A percentile compares a stretch with the other conserved stretches of the same genome.
Conservation (phyloP, 1,284 basidiomycete genomes). For the Caloboletus inedulis region DNA sequence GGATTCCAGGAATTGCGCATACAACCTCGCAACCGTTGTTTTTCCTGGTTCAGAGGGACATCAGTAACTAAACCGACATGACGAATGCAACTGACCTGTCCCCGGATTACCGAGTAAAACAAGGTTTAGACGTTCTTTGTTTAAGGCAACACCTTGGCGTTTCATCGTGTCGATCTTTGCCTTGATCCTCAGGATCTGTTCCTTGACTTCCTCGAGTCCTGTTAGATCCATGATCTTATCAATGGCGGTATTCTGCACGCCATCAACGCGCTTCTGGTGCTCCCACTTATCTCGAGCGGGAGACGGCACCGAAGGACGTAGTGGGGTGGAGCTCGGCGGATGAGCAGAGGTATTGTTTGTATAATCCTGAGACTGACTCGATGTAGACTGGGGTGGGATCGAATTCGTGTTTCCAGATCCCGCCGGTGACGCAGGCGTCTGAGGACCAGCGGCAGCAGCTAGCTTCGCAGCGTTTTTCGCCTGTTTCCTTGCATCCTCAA, state of each 20-base stretch:
- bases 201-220: constrained; percentile 54
- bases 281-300: constrained; percentile 44
- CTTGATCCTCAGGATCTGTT: constrained; percentile 47
- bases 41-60: constrained; percentile 44
- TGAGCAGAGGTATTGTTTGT: not conserved
- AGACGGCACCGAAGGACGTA: constrained; percentile 26
- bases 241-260: constrained; percentile 42
- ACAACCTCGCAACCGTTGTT: constrained; percentile 65
- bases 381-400: constrained; percentile 5
- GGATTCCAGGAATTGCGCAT: constrained; percentile 56
- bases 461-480: constrained; percentile 13
- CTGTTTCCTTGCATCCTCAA: constrained; percentile 24
- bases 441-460: not conserved
- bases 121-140: constrained; percentile 50
- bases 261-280: constrained; percentile 45
- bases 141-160: constrained; percentile 42
- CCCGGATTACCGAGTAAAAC: constrained; percentile 58
- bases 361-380: constrained; percentile 2
- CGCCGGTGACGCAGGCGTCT: not conserved
- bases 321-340: not conserved
- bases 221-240: constrained; percentile 56
- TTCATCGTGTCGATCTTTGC: constrained; percentile 46
- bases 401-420: not conserved
- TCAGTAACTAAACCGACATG: not conserved
- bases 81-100: constrained; percentile 40